phyloP scores from a whole-genome alignment of 805 yeast species.

The Candida multigemmis region DNA sequence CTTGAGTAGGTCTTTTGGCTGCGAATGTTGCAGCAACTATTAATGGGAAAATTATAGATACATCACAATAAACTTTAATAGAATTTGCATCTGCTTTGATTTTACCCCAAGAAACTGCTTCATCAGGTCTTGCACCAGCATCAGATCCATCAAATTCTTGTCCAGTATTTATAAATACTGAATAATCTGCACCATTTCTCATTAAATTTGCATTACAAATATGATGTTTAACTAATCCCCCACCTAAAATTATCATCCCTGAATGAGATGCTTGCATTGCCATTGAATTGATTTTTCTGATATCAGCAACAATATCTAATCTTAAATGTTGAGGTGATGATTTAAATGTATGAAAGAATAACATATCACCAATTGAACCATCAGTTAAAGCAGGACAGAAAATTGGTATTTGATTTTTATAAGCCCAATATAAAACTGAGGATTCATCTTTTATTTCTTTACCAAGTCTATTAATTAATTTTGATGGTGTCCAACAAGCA shows the following conservation, averaged over 20 bases:
- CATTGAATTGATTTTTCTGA: constrained; percentile 82
- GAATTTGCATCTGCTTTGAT: constrained; percentile 89
- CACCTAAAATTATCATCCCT: constrained; percentile 94
- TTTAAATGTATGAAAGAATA: constrained; percentile 96
- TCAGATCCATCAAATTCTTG: constrained; percentile 99
- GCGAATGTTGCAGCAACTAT: constrained; percentile 98
- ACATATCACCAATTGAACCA: constrained; percentile 98
- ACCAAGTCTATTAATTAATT: constrained; percentile 85
- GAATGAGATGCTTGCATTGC: constrained; percentile 92
- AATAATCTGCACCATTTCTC: constrained; percentile 99
- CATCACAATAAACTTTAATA: constrained; percentile 93
- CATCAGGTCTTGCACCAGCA: constrained; percentile 99
- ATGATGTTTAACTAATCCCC: constrained; percentile 94
- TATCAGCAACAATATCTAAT: constrained; percentile 90
- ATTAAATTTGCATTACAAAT: constrained; percentile 95
- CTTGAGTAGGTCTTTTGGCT: constrained; percentile 18
- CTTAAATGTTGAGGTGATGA: constrained; percentile 84
- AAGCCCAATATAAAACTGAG: constrained; percentile 95
- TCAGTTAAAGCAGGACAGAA: constrained; percentile 98
- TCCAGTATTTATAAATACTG: constrained; percentile 95
- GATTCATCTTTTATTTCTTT: constrained; percentile 91
- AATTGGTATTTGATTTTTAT: constrained; percentile 90
- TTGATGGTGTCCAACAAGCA: constrained; percentile 91
- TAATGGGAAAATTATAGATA: constrained; percentile 87
- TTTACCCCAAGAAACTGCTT: constrained; percentile 98